These are phyloP conservation scores for Mercurialis annua DNA, from an alignment of 345 rosid genomes.

Conservation along the genomic window DNA sequence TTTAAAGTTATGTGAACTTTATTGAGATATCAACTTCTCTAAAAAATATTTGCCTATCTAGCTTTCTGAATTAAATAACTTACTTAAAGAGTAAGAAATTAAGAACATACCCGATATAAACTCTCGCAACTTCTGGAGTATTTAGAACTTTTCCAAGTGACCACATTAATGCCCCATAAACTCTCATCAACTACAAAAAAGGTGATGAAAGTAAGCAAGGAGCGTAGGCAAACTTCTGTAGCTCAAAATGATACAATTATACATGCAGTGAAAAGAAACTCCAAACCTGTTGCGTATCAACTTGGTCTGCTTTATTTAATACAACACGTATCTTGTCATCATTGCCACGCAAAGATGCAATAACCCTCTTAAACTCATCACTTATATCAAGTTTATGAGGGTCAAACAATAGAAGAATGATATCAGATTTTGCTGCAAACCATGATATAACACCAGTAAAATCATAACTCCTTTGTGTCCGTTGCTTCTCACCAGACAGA, in stretches of 20 bases:
- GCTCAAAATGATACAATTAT: not conserved
- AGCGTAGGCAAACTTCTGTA: not conserved
- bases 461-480: conserved; percentile 29
- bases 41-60: not conserved
- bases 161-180: conserved; percentile 31
- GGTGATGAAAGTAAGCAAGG: not conserved
- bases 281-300: conserved; percentile 28
- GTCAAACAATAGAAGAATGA: conserved; percentile 30
- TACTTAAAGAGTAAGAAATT: not conserved
- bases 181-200: conserved; percentile 27
- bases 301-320: conserved; percentile 27
- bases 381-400: conserved; percentile 30
- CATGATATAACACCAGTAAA: conserved; percentile 32
- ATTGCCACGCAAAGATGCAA: conserved; percentile 24
- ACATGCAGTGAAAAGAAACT: not conserved
- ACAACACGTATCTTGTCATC: conserved; percentile 31
- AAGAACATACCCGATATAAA: conserved; percentile 23
- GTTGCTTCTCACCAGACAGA: conserved; percentile 29
- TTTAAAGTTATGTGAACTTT: not conserved
- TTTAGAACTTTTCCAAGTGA: conserved; percentile 30
- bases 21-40: not conserved
- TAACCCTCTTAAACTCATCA: conserved; percentile 29
- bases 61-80: not conserved
- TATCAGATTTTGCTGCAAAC: conserved; percentile 31
- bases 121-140: conserved; percentile 26